phyloP scores from a whole-genome alignment of 805 yeast genomes.

The Hanseniaspora taiwanica region DNA sequence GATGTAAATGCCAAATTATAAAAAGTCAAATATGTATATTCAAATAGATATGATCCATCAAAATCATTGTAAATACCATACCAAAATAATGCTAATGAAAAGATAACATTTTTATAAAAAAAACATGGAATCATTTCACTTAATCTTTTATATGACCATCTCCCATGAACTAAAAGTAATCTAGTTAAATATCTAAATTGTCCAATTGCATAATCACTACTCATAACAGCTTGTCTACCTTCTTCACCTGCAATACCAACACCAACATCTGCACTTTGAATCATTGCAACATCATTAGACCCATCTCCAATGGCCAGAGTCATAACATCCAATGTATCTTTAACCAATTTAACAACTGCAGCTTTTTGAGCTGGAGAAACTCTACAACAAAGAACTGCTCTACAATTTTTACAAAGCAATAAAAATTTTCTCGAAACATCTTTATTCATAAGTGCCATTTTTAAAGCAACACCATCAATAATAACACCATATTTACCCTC shows the following conservation, averaged over 20 bases:
- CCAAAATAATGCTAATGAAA: slow-evolving; percentile 67
- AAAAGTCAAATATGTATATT: slow-evolving; percentile 68
- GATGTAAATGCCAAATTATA: slow-evolving; percentile 77
- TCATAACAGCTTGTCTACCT: slow-evolving; percentile 83
- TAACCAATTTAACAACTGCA: slow-evolving; percentile 68
- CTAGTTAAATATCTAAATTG: slow-evolving; percentile 64
- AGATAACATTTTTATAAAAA: slow-evolving; percentile 67
- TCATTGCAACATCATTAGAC: slow-evolving; percentile 83
- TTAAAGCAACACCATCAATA: slow-evolving; percentile 71
- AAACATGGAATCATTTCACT: slow-evolving; percentile 77
- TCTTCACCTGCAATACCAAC: slow-evolving; percentile 89
- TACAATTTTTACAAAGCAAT: slow-evolving; percentile 64
- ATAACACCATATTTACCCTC: slow-evolving; percentile 53
- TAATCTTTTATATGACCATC: slow-evolving; percentile 76
- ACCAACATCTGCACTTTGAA: slow-evolving; percentile 78
- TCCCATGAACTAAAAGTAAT: slow-evolving; percentile 61
- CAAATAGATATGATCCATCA: slow-evolving; percentile 70
- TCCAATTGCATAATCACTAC: slow-evolving; percentile 76
- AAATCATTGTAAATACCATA: slow-evolving; percentile 61
- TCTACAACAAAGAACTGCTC: slow-evolving; percentile 73
- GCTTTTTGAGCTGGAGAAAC: slow-evolving; percentile 85
- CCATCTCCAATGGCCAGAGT: slow-evolving; percentile 85
- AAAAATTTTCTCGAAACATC: slow-evolving; percentile 45
- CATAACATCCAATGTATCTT: slow-evolving; percentile 63
- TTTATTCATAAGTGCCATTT: slow-evolving; percentile 33